Conservation (phyloP, 306 rosid species). For the Alnus rubra region DNA sequence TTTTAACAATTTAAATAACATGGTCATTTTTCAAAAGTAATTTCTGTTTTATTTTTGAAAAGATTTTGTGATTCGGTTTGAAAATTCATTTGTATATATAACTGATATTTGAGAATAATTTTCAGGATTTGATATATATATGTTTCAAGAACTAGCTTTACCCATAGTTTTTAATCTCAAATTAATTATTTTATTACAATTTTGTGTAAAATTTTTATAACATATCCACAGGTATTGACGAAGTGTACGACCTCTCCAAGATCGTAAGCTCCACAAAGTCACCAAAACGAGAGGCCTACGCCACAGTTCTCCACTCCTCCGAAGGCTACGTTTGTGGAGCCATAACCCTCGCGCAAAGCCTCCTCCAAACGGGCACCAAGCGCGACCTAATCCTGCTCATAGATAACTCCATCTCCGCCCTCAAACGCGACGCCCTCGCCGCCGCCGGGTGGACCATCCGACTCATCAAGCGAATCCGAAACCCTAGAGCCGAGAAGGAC, state of each 20-base stretch:
- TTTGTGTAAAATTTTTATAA: too few species aligned
- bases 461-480: constrained; percentile 68
- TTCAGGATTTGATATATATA: too few species aligned
- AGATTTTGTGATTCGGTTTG: too few species aligned
- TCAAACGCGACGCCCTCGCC: constrained; percentile 55
- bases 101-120: too few species aligned
- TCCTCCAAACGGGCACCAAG: constrained; percentile 63
- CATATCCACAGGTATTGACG: constrained; percentile 54
- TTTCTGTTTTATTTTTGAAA: too few species aligned
- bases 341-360: constrained; percentile 77
- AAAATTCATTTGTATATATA: too few species aligned
- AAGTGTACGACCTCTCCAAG: constrained; percentile 63
- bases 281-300: constrained; percentile 81
- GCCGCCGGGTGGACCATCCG: constrained; percentile 76
- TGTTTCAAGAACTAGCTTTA: too few species aligned
- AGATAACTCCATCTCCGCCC: constrained; percentile 60
- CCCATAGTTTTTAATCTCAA: too few species aligned
- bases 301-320: constrained; percentile 74
- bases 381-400: constrained; percentile 82
- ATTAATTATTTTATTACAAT: too few species aligned
- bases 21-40: too few species aligned
- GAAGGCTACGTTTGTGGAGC: constrained; percentile 89
- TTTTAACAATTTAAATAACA: too few species aligned
- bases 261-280: constrained; percentile 40
- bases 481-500: constrained; percentile 58